Evolutionary conservation across 768 basidiomycete species (phyloP), one percentile per base, ranked within the genome.

Genomic region (Auriscalpium orientale): DNA sequence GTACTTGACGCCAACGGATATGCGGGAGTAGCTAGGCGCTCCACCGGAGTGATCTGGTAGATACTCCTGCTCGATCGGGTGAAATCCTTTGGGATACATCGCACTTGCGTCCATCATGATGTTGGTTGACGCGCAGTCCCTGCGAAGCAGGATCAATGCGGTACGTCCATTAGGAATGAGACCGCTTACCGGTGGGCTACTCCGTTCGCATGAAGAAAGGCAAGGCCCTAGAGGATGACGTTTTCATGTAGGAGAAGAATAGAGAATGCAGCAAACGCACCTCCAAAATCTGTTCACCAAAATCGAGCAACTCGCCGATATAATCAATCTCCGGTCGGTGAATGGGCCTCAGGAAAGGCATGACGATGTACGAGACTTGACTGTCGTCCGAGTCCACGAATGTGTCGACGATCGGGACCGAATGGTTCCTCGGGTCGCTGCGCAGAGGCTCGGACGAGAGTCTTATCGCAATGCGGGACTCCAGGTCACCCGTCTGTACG

Each of bases 311-410:
- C 34, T 66, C 60, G 10, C 62, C 64, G 1, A 69, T 44, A 20
- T 49, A 54, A 1, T 22, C 34, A 21, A 68, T 64, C 1, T 36
- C 51, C 0, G 68, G 67, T 44, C 64, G 36, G 49, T 69, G 55
- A 43, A 60, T 62, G 7, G 54, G 60, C 18, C 65, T 56, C 2
- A 68, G 54, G 33, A 62, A 63, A 1, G 66, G 67, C 63, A 66
- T 66, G 8, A 68, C 57, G 40, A 67, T 55, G 16, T 40, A 40
- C 9, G 51, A 20, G 6, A 45, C 44, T 4, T 34, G 21, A 2
- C 49, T 16, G 5, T 64, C 57, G 6, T 56, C 51, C 7, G 63
- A 60, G 43, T 66, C 64, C 7, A 21, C 21, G 6, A 67, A 49
- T n/a, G n/a, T n/a, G n/a, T n/a, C n/a, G n/a, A n/a, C n/a, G n/a